These are phyloP conservation scores for Corymbia maculata DNA, from an alignment of 345 rosid genomes.

Conservation along the genomic window DNA sequence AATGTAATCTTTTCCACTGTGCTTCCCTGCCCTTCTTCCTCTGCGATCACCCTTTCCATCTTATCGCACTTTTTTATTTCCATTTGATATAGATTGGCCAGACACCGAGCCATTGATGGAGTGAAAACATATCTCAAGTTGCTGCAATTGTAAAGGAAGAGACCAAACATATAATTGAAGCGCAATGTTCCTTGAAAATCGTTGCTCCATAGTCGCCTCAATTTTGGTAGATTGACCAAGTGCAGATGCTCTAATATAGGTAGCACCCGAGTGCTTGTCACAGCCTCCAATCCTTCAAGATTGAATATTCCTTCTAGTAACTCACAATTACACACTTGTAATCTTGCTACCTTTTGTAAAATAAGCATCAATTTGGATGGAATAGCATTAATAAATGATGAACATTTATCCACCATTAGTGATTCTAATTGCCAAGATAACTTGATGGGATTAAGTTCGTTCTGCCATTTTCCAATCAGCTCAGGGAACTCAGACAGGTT, in stretches of 20 bases:
- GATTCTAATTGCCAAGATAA: neutral
- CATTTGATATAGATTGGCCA: fast-evolving
- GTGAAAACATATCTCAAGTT: neutral
- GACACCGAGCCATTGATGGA: neutral
- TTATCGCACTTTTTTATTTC: neutral
- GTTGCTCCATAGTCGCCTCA: neutral
- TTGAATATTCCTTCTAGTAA: neutral
- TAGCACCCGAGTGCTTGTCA: fast-evolving
- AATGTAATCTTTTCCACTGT: fast-evolving
- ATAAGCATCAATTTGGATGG: neutral
- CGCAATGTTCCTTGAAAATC: neutral
- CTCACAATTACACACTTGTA: neutral
- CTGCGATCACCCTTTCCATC: neutral
- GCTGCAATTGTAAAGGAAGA: neutral
- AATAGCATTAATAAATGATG: neutral
- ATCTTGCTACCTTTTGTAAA: fast-evolving
- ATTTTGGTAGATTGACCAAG: neutral
- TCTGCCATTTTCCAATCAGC: neutral
- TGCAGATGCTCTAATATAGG: fast-evolving
- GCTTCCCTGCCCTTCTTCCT: neutral
- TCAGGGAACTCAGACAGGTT: fast-evolving
- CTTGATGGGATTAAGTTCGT: neutral
- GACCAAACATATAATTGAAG: neutral
- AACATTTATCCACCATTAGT: neutral
- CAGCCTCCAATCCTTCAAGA: fast-evolving